Evolutionary conservation across 2,329 filamentous ascomycete species (phyloP), one percentile per base, ranked within the genome.

Genomic region (Eutypella sp.): DNA sequence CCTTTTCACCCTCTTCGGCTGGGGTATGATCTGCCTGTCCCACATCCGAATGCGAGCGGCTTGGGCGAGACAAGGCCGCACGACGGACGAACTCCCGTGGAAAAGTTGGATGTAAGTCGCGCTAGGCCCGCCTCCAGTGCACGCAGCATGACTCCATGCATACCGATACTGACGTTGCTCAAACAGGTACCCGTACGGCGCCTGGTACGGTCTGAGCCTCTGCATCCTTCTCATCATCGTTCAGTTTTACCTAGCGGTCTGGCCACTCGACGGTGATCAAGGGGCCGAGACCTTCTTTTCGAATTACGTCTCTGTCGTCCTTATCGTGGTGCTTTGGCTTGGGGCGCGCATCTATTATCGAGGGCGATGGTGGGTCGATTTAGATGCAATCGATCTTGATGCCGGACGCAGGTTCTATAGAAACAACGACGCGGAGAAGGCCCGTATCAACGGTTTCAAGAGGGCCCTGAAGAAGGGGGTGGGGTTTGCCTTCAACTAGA

Each of bases 211-310:
- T 2, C 60, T 74, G 25, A 48, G 54, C 33, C 72, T 67, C 63
- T 74, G 68, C 45, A 59, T 71, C 33, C 41, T 73, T 13, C 64
- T 76, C 25, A 66, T 74, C 47, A 60, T 72, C 34, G 65, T 69
- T 4, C 65, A 74, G 46, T 74, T 76, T 53, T 75, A 75, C 49
- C 66, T 75, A 1, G 59, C 66, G 4, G 58, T 75, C 2, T 74
- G 67, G 64, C 72, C 73, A 0, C 58, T 75, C 2, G 58, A 53
- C 1, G 60, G 55, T 0, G 39, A 47, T 2, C 51, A 62, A 2
- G 61, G 54, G 8, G 71, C 68, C 0, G 56, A 64, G 49, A 60
- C 53, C 40, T 76, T 75, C 64, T 75, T 75, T 50, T 65, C 71
- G 1, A 74, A 65, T 45, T 76, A 71, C 45, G 59, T 74, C 16